Base-by-base conservation (phyloP, 768 basidiomycete genomes). In the Sarcomyxa edulis region DNA sequence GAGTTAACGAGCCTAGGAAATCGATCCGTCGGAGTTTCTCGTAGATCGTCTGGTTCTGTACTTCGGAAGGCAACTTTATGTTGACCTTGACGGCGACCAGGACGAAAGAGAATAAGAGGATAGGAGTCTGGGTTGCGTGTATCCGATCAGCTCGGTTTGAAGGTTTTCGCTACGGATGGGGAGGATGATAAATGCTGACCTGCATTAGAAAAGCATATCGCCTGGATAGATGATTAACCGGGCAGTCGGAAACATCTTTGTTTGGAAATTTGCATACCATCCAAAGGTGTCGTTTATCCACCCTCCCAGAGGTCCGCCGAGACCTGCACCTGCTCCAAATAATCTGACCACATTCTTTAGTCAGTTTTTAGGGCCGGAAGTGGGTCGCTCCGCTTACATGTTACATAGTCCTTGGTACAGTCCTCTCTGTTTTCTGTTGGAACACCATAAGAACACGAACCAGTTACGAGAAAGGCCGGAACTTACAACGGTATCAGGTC, bases 331-430 rank as follows among this genome's bases (percentile, higher is more conserved):
- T 37, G 89, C 64, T 29, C 92, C 93, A 54, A 79, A 95, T 46
- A 90, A 58, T 59, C 88, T 91, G 51, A 48, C 6, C 28, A n/a
- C n/a, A n/a, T n/a, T n/a, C n/a, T n/a, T 25, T 35, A 43, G 6
- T 47, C 33, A 33, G 32, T n/a, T n/a, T n/a, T n/a, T n/a, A n/a
- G n/a, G n/a, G n/a, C n/a, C n/a, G n/a, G n/a, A n/a, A n/a, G n/a
- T 32, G 29, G 27, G 18, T 27, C n/a, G 12, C 28, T 15, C 25
- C 18, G 55, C 77, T 48, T 66, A 90, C 88, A 92, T 77, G 54
- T 92, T 92, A 23, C 84, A 81, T 69, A 91, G 72, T 40, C 93
- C 93, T 58, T 98, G 95, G 53, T 92, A 95, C 7, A 95, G 61
- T 2, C 91, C 94, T 37, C 94, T 74, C 44, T 89, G 81, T 54